A percentile compares a stretch with the other conserved stretches of the same genome.
phyloP scores from a whole-genome alignment of 495 filamentous ascomycete genomes.

The Tuber brumale region DNA sequence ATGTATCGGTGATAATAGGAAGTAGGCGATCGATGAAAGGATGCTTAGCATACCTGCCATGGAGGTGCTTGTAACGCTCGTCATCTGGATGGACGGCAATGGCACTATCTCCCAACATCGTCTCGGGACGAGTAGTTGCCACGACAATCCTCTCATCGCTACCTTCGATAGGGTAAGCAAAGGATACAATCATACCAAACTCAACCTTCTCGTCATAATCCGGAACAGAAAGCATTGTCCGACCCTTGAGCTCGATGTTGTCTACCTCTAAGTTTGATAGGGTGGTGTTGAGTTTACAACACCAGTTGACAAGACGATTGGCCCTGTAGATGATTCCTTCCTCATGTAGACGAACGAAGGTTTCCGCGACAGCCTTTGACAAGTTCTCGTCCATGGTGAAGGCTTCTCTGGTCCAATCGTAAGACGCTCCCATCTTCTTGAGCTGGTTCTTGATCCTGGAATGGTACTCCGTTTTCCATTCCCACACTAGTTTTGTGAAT shows the following conservation, averaged over 20 bases:
- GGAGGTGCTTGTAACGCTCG: conserved; percentile 57
- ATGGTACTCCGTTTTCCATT: conserved; percentile 65
- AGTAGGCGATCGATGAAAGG: conserved; percentile 62
- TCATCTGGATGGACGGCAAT: conserved; percentile 72
- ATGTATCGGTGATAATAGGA: conserved; percentile 64
- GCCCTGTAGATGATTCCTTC: conserved; percentile 72
- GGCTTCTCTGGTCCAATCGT: conserved; percentile 59
- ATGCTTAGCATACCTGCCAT: conserved; percentile 65
- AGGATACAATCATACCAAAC: conserved; percentile 56
- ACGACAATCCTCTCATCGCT: conserved; percentile 62
- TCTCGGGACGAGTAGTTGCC: conserved; percentile 74
- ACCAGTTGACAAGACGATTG: conserved; percentile 75
- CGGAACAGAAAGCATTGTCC: conserved; percentile 37
- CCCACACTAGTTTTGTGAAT: conserved; percentile 58
- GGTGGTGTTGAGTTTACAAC: conserved; percentile 64
- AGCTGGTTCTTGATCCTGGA: conserved; percentile 39
- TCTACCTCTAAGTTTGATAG: conserved; percentile 72
- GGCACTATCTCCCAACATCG: conserved; percentile 72
- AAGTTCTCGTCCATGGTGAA: conserved; percentile 71
- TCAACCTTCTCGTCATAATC: conserved; percentile 39
- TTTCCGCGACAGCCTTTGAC: conserved; percentile 62
- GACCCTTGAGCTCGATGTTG: conserved; percentile 57
- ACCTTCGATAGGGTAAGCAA: conserved; percentile 67
- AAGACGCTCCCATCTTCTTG: conserved; percentile 55
- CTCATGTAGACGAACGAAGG: conserved; percentile 66